Base-by-base conservation (phyloP, 1,139 yeast species). In the Trichomonascaceae sp. region DNA sequence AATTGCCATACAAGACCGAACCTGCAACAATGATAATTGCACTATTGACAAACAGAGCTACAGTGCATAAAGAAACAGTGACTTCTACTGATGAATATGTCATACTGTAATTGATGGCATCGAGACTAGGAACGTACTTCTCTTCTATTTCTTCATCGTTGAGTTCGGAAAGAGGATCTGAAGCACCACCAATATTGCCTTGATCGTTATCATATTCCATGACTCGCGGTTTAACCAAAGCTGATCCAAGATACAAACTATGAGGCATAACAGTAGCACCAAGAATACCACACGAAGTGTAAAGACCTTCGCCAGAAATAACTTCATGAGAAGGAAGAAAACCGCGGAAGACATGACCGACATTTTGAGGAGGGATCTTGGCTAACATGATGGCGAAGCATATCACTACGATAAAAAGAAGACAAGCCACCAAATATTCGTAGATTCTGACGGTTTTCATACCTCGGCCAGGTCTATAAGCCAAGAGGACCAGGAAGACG, bases 251-350 rank as follows among this genome's bases (percentile, higher is more conserved):
- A 63, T 85, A 85, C 54, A 86, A 72, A 19, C 88, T 82, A 65
- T 86, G 93, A 41, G 90, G 88, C 93, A 86, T 86, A 30, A 86
- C 93, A 0, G 93, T 86, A 30, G 93, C 87, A 66, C 95, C 95
- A 49, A 87, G 73, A 61, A 87, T 82, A 17, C 91, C 85, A 22
- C 89, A 84, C 5, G 93, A 87, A 49, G 84, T 80, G 58, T 87
- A 83, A 66, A 87, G 72, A 7, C 95, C 93, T 53, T 74, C 74
- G 12, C 82, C 81, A 50, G 78, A 73, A 58, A 87, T 78, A 77
- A 86, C 79, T 58, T 80, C 78, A 38, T 70, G 67, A 0, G 89
- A 83, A 0, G 96, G 95, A 0, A 79, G 80, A 69, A 72, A 87
- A 0, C 96, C 95, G 58, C 87, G 73, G 61, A 87, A 81, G 5